Evolutionary conservation across 345 rosid genomes (phyloP), one percentile per base, ranked within the genome.

Genomic region (Conringia planisiliqua): DNA sequence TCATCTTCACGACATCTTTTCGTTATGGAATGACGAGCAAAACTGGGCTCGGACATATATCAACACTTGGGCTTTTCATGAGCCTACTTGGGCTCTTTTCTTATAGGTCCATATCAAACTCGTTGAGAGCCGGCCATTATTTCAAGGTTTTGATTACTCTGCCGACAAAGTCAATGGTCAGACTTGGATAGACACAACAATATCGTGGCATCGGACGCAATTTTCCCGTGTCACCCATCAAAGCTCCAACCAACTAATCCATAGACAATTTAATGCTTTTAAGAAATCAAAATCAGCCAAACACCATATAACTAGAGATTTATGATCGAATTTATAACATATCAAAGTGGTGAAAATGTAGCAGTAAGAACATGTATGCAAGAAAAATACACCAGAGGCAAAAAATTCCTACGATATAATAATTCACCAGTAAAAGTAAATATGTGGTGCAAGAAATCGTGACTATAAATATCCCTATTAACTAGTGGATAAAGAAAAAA

Each of bases 91-190:
- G 6, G 47, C 52, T 58, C 20, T 30, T 13, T 30, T 63, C 27
- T 8, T 0, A 2, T 32, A 24, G 17, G 43, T 42, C 50, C 66
- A 24, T 29, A 12, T 2, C n/a, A 51, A 20, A 20, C 10, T 16
- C 51, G 17, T 17, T 7, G 22, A 44, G 36, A 58, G 64, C 56
- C 24, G 24, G 1, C 39, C 27, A 6, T 39, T 32, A n/a, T 71
- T 71, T 16, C 4, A 3, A 9, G 1, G 40, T 7, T 36, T 16
- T 58, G 4, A 50, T 11, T 50, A 63, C 29, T 10, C 36, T 22
- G 33, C 72, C 72, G 72, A 74, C 72, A 74, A 66, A 74, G 39
- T 30, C 61, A 56, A n/a, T 27, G 59, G 36, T 54, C 60, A 55
- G 18, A 14, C 6, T 7, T 55, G 36, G 33, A 2, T 7, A 54